Percentiles rank a stretch among this genome's conserved stretches.
phyloP scores from a whole-genome alignment of 192 early-diverging fungal genomes.

The Geranomyces michiganensis region DNA sequence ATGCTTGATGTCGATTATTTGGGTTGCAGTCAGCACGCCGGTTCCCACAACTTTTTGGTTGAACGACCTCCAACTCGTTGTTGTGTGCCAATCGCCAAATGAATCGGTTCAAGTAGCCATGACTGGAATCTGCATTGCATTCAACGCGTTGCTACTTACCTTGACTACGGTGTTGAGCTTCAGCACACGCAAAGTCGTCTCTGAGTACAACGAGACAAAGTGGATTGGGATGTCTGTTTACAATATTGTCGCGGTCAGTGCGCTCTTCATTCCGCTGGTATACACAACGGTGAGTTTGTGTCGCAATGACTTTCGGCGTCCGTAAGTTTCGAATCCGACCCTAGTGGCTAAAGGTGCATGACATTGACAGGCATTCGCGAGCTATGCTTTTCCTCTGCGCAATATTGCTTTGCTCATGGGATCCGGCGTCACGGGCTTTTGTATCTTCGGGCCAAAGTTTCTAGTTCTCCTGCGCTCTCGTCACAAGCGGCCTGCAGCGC shows the following conservation, averaged over 20 bases:
- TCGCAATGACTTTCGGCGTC: background rate
- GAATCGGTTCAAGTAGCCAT: background rate
- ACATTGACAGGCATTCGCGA: conserved; percentile 8
- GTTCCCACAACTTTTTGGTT: background rate
- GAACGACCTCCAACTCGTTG: background rate
- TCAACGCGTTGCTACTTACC: conserved; percentile 12
- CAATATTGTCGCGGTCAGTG: conserved; percentile 13
- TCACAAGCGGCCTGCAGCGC: background rate
- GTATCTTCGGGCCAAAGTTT: conserved; percentile 20
- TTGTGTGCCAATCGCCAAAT: conserved; percentile 11
- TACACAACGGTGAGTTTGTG: conserved; percentile 23
- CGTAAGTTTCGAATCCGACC: too few relatives aligned
- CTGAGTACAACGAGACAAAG: conserved; percentile 31
- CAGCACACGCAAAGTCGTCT: conserved; percentile 16
- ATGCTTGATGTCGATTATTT: conserved; percentile 7
- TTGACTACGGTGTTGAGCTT: conserved; percentile 10
- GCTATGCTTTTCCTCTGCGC: conserved; percentile 3
- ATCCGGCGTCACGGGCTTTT: background rate
- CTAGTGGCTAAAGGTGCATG: too few relatives aligned
- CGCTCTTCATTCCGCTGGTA: conserved; percentile 10
- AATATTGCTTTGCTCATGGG: background rate
- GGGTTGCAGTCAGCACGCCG: conserved; percentile 7
- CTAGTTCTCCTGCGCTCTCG: background rate
- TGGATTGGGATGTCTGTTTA: conserved; percentile 27
- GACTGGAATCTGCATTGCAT: conserved; percentile 10